Evolutionary conservation across 2,329 filamentous ascomycete genomes (phyloP).

Genomic region (Penicillium brasilianum): DNA sequence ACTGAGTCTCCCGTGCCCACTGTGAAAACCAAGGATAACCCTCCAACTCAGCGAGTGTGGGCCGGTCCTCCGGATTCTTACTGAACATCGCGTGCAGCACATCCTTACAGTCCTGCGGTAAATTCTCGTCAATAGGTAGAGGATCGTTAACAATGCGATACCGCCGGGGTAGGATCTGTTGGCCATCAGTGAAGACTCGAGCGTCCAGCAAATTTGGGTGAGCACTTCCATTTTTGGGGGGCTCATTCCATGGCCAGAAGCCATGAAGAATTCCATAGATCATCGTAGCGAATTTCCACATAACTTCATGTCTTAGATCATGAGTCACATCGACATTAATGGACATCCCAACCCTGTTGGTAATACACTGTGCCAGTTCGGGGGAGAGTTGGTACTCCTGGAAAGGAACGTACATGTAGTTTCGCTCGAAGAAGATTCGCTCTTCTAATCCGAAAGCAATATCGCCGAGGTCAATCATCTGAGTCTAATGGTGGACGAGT

Average conservation of each 20-base stretch:
- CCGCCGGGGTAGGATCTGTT: slow-evolving; percentile 21
- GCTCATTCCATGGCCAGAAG: slow-evolving; percentile 40
- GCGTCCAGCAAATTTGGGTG: slow-evolving; percentile 9
- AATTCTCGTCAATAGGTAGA: slow-evolving; percentile 30
- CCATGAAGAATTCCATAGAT: slow-evolving; percentile 41
- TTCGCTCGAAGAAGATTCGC: slow-evolving; percentile 7
- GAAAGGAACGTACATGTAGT: slow-evolving; percentile 22
- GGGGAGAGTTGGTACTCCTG: slow-evolving; percentile 37
- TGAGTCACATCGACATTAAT: slow-evolving; percentile 7
- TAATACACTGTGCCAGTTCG: slow-evolving; percentile 24
- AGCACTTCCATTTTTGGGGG: slow-evolving; percentile 13
- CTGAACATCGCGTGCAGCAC: slow-evolving; percentile 33
- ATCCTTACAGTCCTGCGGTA: slow-evolving; percentile 42
- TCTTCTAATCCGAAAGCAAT: slow-evolving; percentile 25
- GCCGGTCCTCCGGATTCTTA: slow-evolving; percentile 29
- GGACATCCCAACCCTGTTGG: background rate
- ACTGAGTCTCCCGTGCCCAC: slow-evolving; percentile 18
- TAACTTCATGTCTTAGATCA: slow-evolving; percentile 24
- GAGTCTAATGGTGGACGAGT: slow-evolving; percentile 15
- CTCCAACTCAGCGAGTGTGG: slow-evolving; percentile 30
- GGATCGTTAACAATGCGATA: slow-evolving; percentile 35
- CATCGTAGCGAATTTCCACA: slow-evolving; percentile 38
- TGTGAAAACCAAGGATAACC: slow-evolving; percentile 37
- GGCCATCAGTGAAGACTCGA: background rate
- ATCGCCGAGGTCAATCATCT: slow-evolving; percentile 38